Percentiles rank a stretch among this genome's conserved stretches.
phyloP scores from a whole-genome alignment of 2,329 filamentous ascomycete species.

The Trichoderma citrinoviride region DNA sequence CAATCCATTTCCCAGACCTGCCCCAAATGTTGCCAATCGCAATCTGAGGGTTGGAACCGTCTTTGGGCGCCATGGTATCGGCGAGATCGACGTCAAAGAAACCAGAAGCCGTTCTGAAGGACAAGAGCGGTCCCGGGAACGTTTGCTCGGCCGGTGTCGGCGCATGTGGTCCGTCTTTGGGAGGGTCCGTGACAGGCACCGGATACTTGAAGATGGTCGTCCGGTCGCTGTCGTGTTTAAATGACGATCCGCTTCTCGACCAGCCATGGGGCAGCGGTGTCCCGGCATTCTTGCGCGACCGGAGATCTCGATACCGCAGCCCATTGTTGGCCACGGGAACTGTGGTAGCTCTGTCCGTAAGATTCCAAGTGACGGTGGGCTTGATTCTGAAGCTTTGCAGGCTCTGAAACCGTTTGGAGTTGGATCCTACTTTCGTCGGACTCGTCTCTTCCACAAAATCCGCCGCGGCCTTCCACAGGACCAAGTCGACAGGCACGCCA shows the following conservation, averaged over 20 bases:
- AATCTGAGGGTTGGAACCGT: constrained; percentile 39
- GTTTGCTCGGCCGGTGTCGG: constrained; percentile 33
- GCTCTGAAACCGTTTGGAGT: constrained; percentile 37
- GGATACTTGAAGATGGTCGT: constrained; percentile 43
- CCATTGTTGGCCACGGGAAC: constrained; percentile 39
- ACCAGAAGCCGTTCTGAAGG: constrained; percentile 40
- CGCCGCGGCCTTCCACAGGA: constrained; percentile 43
- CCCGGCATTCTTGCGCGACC: constrained; percentile 34
- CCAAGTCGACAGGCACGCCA: constrained; percentile 42
- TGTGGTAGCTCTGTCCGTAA: constrained; percentile 40
- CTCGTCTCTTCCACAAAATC: constrained; percentile 44
- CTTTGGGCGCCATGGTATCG: constrained; percentile 37
- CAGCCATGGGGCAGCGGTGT: constrained; percentile 40
- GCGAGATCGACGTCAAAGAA: constrained; percentile 43
- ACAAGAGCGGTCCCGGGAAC: constrained; percentile 40
- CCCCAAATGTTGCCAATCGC: constrained; percentile 45
- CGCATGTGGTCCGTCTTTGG: constrained; percentile 32
- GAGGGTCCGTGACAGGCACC: constrained; percentile 39
- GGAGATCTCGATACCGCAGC: constrained; percentile 40
- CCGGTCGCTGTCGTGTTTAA: constrained; percentile 42
- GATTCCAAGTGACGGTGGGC: constrained; percentile 39
- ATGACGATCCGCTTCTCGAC: constrained; percentile 38
- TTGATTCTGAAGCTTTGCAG: constrained; percentile 41
- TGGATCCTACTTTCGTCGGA: constrained; percentile 33
- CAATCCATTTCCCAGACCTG: constrained; percentile 39